Evolutionary conservation across 208 protist genomes (phyloP).

Genomic region (Entamoeba dispar): DNA sequence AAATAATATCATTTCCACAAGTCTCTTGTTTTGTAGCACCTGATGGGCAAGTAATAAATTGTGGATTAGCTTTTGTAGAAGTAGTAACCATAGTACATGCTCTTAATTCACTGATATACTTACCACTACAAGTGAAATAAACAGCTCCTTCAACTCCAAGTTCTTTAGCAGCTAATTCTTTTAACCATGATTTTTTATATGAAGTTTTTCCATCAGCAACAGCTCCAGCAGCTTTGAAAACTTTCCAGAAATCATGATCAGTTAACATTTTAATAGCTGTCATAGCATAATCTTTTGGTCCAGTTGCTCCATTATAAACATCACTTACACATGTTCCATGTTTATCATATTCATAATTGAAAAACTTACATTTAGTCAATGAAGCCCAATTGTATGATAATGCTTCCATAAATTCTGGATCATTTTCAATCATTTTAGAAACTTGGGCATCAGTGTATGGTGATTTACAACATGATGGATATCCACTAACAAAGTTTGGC

Average conservation of each 20-base stretch:
- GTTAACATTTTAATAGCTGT: background rate
- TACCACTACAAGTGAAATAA: background rate
- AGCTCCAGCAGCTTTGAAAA: background rate
- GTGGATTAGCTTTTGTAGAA: background rate
- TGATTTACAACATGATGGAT: background rate
- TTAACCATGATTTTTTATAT: background rate
- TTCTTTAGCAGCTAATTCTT: background rate
- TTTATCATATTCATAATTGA: background rate
- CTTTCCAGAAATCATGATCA: background rate
- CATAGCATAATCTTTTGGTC: background rate
- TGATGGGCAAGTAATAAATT: background rate
- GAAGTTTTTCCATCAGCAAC: background rate
- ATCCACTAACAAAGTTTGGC: background rate
- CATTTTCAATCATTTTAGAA: background rate
- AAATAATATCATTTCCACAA: background rate
- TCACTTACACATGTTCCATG: background rate
- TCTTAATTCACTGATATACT: background rate
- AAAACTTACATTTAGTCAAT: background rate
- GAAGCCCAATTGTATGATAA: background rate
- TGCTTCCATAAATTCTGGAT: background rate
- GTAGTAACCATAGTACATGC: background rate
- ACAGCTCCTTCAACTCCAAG: background rate
- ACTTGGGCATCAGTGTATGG: background rate
- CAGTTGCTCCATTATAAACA: background rate
- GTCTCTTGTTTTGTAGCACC: background rate